Base-by-base conservation (phyloP, 202 grass and related monocot species). In the Panicum virgatum region DNA sequence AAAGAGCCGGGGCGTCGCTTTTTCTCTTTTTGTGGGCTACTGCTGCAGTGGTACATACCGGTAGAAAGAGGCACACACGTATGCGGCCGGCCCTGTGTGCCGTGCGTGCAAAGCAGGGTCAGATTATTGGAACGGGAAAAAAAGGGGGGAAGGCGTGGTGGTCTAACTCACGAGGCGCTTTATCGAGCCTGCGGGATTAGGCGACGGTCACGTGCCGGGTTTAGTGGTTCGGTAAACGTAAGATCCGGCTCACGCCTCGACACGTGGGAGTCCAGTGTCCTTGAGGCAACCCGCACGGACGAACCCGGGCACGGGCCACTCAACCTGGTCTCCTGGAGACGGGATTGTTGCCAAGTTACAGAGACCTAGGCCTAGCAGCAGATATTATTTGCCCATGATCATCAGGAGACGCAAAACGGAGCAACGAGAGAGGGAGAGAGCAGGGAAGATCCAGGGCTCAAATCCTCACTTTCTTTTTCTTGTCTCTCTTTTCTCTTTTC, bases 361-460 rank as follows among this genome's bases (percentile, higher is more conserved):
- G 57, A 30, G 46, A 37, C 39, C 63, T 65, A 30, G 34, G 3
- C 18, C 18, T 30, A 61, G 52, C 69, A 63, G n/a, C 20, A 59
- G 61, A 38, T 84, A 88, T 70, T 76, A 72, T 48, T n/a, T 84
- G 61, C 60, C 44, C 60, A 66, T 52, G 46, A 69, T 87, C 63
- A 91, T 88, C 78, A 82, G 76, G 59, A 71, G 30, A 63, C 56
- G 66, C 75, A 91, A 89, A 97, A 91, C 36, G 83, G 87, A 94
- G 85, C 77, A 84, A 23, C 82, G 64, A 88, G 81, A 77, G 47
- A 69, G 66, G 79, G 80, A 59, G 36, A n/a, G n/a, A 53, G 37
- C 45, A 73, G 63, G 70, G 77, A 74, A 34, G 54, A 73, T 85
- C 19, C 48, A 29, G 80, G 59, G 73, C 62, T 50, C 29, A 48